Evolutionary conservation across 768 basidiomycete species (phyloP).

Genomic region (Coprinopsis marcescibilis): DNA sequence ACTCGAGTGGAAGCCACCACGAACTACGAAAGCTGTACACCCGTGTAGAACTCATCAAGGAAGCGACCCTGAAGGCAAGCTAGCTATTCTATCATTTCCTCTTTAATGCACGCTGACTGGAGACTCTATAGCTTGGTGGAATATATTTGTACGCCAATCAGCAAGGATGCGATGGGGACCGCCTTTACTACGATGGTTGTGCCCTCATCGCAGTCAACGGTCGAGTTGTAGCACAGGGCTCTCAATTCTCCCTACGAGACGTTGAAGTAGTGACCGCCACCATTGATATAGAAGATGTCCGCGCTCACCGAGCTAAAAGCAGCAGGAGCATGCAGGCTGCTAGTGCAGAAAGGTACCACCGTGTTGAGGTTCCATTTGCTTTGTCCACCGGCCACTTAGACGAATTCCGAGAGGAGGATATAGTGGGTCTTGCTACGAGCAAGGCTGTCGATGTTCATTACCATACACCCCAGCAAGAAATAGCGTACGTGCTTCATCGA

Average conservation of each 20-base stretch:
- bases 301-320: slow-evolving; percentile 78
- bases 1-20: slow-evolving; percentile 97
- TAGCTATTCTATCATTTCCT: neutral
- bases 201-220: slow-evolving; percentile 96
- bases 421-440: slow-evolving; percentile 31
- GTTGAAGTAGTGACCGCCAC: slow-evolving; percentile 97
- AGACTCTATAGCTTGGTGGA: slow-evolving; percentile 69
- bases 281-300: slow-evolving; percentile 94
- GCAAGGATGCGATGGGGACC: slow-evolving; percentile 97
- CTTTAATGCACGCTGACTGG: slow-evolving; percentile 1
- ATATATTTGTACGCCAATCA: slow-evolving; percentile 98
- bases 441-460: slow-evolving; percentile 53
- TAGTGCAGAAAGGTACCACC: slow-evolving; percentile 62
- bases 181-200: slow-evolving; percentile 96
- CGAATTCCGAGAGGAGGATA: slow-evolving; percentile 49
- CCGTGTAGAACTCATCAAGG: slow-evolving; percentile 91
- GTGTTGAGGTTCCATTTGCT: slow-evolving; percentile 78
- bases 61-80: slow-evolving; percentile 87
- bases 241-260: slow-evolving; percentile 92
- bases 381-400: slow-evolving; percentile 73
- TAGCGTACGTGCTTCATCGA: slow-evolving; percentile 63
- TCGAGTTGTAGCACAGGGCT: slow-evolving; percentile 86
- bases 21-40: slow-evolving; percentile 94
- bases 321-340: slow-evolving; percentile 92
- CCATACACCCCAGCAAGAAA: slow-evolving; percentile 92